Evolutionary conservation across 2,329 filamentous ascomycete genomes (phyloP).

Genomic region (Nemania sp.): DNA sequence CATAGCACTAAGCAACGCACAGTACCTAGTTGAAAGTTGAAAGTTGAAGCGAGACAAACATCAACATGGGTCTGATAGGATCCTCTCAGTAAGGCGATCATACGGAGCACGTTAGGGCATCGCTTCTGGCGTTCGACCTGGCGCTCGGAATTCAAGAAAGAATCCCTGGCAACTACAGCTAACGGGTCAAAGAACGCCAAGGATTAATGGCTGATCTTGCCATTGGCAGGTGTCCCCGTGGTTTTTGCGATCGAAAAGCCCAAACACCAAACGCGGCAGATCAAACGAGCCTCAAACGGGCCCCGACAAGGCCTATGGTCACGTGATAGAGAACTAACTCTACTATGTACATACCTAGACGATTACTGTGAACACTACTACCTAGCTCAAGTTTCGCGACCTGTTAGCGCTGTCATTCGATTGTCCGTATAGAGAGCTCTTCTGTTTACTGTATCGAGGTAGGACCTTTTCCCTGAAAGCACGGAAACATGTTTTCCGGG

Average conservation of each 20-base stretch:
- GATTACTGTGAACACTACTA: neutral
- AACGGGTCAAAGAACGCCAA: neutral
- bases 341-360: neutral
- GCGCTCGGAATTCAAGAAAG: slow-evolving; percentile 32
- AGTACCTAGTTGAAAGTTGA: too few species aligned
- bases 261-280: slow-evolving; percentile 35
- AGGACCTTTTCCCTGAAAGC: slow-evolving; percentile 11
- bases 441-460: neutral
- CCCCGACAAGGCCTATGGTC: neutral
- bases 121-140: slow-evolving; percentile 38
- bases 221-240: slow-evolving; percentile 18
- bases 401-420: neutral
- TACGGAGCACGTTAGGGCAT: slow-evolving; percentile 37
- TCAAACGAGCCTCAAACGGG: slow-evolving; percentile 41
- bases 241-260: slow-evolving; percentile 19
- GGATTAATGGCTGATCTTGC: slow-evolving; percentile 4
- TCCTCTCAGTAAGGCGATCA: slow-evolving; percentile 44
- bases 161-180: slow-evolving; percentile 15
- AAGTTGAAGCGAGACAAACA: slow-evolving; percentile 32
- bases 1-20: too few species aligned
- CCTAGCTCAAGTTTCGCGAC: neutral
- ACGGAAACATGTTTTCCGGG: slow-evolving; percentile 19
- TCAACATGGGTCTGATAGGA: slow-evolving; percentile 40
- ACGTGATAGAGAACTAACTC: neutral
- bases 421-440: neutral